These are phyloP conservation scores for Dendrothele bispora DNA, from an alignment of 768 basidiomycete species.

Conservation along the genomic window DNA sequence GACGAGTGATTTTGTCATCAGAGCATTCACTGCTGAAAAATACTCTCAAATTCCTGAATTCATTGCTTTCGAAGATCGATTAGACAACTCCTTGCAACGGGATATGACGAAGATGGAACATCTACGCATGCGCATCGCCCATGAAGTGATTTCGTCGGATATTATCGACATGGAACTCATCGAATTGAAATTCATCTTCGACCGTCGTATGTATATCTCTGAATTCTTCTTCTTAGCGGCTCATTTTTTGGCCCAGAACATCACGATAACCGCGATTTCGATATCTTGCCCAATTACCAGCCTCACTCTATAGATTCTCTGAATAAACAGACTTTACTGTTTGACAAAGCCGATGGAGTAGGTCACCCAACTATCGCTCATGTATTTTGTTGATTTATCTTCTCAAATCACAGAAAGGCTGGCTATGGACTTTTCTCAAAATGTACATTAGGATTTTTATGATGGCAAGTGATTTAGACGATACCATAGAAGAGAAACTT, in stretches of 20 bases:
- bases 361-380: slow-evolving; percentile 21
- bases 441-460: slow-evolving; percentile 78
- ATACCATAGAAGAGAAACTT: slow-evolving; percentile 78
- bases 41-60: slow-evolving; percentile 90
- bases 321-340: slow-evolving; percentile 67
- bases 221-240: not conserved
- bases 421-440: slow-evolving; percentile 72
- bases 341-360: slow-evolving; percentile 64
- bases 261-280: slow-evolving; percentile 85
- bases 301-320: slow-evolving; percentile 51
- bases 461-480: slow-evolving; percentile 78
- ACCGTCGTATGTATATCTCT: slow-evolving; percentile 51
- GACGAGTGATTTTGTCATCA: slow-evolving; percentile 81
- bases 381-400: slow-evolving; percentile 1
- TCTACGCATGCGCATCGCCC: slow-evolving; percentile 77
- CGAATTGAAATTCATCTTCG: slow-evolving; percentile 81
- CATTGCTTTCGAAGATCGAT: slow-evolving; percentile 72
- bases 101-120: slow-evolving; percentile 84
- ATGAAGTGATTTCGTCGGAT: slow-evolving; percentile 70
- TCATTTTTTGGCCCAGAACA: slow-evolving; percentile 47
- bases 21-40: slow-evolving; percentile 78
- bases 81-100: slow-evolving; percentile 84
- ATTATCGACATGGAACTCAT: slow-evolving; percentile 81
- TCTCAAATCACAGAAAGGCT: slow-evolving; percentile 50
- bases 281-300: slow-evolving; percentile 78